Evolutionary conservation across 345 rosid genomes (phyloP).

Genomic region (Theobroma cacao): DNA sequence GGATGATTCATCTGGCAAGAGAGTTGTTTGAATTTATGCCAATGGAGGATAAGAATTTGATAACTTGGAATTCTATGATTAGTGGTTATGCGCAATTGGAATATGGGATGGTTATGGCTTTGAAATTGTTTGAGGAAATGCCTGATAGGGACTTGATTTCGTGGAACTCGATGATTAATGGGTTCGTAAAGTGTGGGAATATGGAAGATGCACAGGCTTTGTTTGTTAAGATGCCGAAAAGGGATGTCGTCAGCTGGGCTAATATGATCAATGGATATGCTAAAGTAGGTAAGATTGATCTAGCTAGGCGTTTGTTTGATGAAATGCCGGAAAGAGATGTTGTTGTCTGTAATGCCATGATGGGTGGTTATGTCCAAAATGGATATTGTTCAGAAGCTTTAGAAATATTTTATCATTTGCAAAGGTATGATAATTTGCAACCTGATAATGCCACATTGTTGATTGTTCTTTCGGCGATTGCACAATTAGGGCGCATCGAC

Average conservation of each 20-base stretch:
- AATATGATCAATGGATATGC: slow-evolving; percentile 56
- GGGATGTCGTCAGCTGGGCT: slow-evolving; percentile 60
- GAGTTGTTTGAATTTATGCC: slow-evolving; percentile 22
- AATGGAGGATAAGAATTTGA: slow-evolving; percentile 28
- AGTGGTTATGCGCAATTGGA: slow-evolving; percentile 33
- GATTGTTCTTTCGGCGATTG: slow-evolving; percentile 51
- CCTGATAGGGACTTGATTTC: slow-evolving; percentile 57
- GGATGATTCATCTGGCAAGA: neutral
- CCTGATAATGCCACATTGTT: slow-evolving; percentile 49
- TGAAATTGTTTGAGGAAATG: slow-evolving; percentile 39
- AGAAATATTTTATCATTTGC: slow-evolving; percentile 44
- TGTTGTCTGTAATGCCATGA: slow-evolving; percentile 57
- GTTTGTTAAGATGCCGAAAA: slow-evolving; percentile 43
- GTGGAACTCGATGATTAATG: slow-evolving; percentile 62
- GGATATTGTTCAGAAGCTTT: slow-evolving; percentile 44
- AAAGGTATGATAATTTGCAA: slow-evolving; percentile 29
- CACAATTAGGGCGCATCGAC: slow-evolving; percentile 47
- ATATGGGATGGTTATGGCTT: slow-evolving; percentile 28
- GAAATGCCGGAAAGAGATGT: slow-evolving; percentile 49
- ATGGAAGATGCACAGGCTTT: slow-evolving; percentile 38
- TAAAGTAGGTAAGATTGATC: slow-evolving; percentile 41
- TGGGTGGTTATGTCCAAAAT: slow-evolving; percentile 54
- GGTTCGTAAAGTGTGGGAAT: slow-evolving; percentile 48
- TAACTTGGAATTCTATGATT: slow-evolving; percentile 41
- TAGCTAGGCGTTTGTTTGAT: slow-evolving; percentile 48